Evolutionary conservation across 805 yeast genomes (phyloP), one percentile per base, ranked within the genome.

Genomic region (Sugiyamaella mastotermitis): DNA sequence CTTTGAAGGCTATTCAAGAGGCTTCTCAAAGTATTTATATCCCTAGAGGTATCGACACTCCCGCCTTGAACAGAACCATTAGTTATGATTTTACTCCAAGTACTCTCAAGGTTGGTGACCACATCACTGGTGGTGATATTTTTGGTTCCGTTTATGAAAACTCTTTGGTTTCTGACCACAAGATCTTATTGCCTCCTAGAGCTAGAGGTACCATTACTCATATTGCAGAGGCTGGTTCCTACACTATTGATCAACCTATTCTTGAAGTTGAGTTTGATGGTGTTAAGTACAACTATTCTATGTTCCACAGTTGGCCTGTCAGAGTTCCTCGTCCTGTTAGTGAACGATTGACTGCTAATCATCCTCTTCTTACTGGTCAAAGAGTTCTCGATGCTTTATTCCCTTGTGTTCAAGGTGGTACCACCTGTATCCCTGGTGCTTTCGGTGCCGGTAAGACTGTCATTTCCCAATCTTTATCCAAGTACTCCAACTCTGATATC

Each of bases 341-440:
- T 36, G 94, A 87, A 65, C 87, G 90, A 62, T 68, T 86, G 47
- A 69, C 94, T 45, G 97, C 98, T 30, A 92, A 90, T 66, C 77
- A 83, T 64, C 99, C 99, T 37, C 74, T 92, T 53, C 75, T 92
- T 56, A 92, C 99, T 14, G 99, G 99, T 57, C 99, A 92, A 72
- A 84, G 99, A 75, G 99, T 92, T 36, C 73, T 92, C 64, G 99
- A 92, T 66, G 81, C 98, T 21, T 75, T 92, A 49, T 92, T 92
- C 76, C 99, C 99, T 33, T 83, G 94, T 78, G 99, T 92, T 54
- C 98, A 92, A 72, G 99, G 99, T 70, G 99, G 99, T 72, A 92
- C 99, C 27, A 92, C 99, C 24, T 94, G 98, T 82, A 92, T 92
- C 63, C 99, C 99, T 33, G 99, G 99, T 69, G 99, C 99, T 48